phyloP scores from a whole-genome alignment of 2,329 filamentous ascomycete genomes.

The Stemphylium lycopersici region DNA sequence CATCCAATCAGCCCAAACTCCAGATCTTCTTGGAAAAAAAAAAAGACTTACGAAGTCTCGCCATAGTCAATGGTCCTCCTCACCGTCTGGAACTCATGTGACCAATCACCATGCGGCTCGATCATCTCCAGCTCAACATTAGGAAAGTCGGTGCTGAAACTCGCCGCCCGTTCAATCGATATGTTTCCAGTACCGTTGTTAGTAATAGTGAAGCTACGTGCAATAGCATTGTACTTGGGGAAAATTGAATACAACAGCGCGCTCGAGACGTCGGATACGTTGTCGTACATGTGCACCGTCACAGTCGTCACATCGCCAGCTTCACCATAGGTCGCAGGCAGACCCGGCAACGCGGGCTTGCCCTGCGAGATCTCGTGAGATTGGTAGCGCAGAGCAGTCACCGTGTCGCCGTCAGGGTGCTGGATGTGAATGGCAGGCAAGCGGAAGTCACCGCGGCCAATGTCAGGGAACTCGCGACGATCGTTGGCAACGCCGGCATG shows the following conservation, averaged over 20 bases:
- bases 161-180: constrained; percentile 63
- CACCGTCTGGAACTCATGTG: constrained; percentile 62
- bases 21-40: background rate
- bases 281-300: constrained; percentile 64
- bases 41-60: constrained; percentile 35
- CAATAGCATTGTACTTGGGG: constrained; percentile 65
- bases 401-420: constrained; percentile 64
- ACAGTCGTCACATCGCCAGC: constrained; percentile 65
- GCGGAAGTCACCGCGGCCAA: constrained; percentile 68
- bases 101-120: constrained; percentile 68
- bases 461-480: constrained; percentile 68
- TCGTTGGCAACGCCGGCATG: constrained; percentile 57
- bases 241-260: constrained; percentile 69
- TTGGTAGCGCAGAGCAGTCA: constrained; percentile 64
- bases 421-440: constrained; percentile 66
- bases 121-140: constrained; percentile 67
- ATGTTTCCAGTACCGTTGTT: constrained; percentile 63
- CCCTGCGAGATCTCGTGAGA: constrained; percentile 62
- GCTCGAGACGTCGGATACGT: constrained; percentile 62
- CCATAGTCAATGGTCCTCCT: constrained; percentile 64
- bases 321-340: constrained; percentile 65
- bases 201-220: constrained; percentile 65
- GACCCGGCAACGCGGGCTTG: constrained; percentile 62
- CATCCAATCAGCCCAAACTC: constrained; percentile 8
- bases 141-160: constrained; percentile 67